phyloP scores from a whole-genome alignment of 1,139 yeast genomes.

The Pichia sp. region DNA sequence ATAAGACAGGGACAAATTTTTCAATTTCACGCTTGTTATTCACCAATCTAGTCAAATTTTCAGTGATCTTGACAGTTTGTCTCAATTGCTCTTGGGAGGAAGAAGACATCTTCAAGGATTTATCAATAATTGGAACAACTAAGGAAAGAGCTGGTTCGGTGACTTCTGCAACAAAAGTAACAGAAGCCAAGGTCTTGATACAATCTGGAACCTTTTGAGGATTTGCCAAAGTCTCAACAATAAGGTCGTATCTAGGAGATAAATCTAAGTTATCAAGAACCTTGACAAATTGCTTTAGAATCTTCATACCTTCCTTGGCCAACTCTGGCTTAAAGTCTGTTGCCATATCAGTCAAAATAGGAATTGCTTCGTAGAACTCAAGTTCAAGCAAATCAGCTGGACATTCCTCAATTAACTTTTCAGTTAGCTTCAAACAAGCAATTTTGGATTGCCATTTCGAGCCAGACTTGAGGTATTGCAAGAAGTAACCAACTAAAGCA shows the following conservation, averaged over 20 bases:
- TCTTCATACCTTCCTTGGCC: conserved; percentile 72
- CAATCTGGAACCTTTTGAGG: conserved; percentile 86
- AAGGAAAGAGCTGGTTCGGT: conserved; percentile 92
- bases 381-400: conserved; percentile 83
- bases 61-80: conserved; percentile 94
- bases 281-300: conserved; percentile 65
- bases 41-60: conserved; percentile 90
- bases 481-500: conserved; percentile 52
- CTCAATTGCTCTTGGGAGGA: conserved; percentile 94
- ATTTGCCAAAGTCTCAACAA: conserved; percentile 83
- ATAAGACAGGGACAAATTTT: conserved; percentile 71
- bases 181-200: conserved; percentile 83
- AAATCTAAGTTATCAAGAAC: conserved; percentile 90
- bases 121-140: conserved; percentile 86
- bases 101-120: conserved; percentile 81
- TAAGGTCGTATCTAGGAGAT: conserved; percentile 76
- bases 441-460: conserved; percentile 93
- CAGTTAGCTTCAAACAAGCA: conserved; percentile 68
- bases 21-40: conserved; percentile 92
- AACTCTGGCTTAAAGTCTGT: conserved; percentile 97
- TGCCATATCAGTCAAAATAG: conserved; percentile 79
- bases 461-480: conserved; percentile 63
- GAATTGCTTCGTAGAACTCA: conserved; percentile 71
- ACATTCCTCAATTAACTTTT: conserved; percentile 67
- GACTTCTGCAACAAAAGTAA: conserved; percentile 97